A percentile compares a stretch with the other conserved stretches of the same genome.
Evolutionary conservation across 176 grass and related monocot species (phyloP).

Genomic region (Carex littledalei): DNA sequence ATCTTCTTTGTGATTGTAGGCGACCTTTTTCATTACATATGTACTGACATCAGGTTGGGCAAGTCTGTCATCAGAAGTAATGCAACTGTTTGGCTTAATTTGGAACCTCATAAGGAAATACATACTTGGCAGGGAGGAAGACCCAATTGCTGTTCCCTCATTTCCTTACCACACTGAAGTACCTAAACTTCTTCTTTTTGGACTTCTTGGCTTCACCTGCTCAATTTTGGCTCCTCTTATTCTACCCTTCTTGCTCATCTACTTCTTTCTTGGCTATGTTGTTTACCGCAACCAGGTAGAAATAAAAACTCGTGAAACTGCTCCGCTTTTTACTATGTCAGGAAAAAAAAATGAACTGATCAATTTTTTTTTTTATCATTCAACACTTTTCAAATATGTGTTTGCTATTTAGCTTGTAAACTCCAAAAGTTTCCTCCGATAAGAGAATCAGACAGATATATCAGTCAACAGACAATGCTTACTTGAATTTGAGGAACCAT

Average conservation of each 20-base stretch:
- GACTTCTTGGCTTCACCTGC: constrained; percentile 89
- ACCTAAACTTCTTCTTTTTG: constrained; percentile 75
- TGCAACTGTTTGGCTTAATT: constrained; percentile 69
- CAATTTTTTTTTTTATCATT: neutral
- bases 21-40: constrained; percentile 91
- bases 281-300: constrained; percentile 91
- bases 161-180: constrained; percentile 94
- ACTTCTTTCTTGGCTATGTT: constrained; percentile 76
- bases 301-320: neutral
- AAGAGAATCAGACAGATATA: neutral
- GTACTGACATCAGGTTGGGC: constrained; percentile 94
- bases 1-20: constrained; percentile 51
- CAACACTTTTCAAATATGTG: neutral
- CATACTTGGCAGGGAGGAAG: constrained; percentile 48
- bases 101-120: constrained; percentile 79
- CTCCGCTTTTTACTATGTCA: neutral
- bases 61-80: constrained; percentile 77
- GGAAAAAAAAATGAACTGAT: neutral
- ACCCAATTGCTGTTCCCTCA: constrained; percentile 36
- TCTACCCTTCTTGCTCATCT: constrained; percentile 80
- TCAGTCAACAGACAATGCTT: neutral
- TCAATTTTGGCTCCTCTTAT: constrained; percentile 81
- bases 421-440: neutral
- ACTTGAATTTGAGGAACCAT: neutral
- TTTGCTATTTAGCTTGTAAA: neutral